These are phyloP conservation scores for Ploettnerulaceae sp. DNA, from an alignment of 2,329 filamentous ascomycete species.

Conservation along the genomic window DNA sequence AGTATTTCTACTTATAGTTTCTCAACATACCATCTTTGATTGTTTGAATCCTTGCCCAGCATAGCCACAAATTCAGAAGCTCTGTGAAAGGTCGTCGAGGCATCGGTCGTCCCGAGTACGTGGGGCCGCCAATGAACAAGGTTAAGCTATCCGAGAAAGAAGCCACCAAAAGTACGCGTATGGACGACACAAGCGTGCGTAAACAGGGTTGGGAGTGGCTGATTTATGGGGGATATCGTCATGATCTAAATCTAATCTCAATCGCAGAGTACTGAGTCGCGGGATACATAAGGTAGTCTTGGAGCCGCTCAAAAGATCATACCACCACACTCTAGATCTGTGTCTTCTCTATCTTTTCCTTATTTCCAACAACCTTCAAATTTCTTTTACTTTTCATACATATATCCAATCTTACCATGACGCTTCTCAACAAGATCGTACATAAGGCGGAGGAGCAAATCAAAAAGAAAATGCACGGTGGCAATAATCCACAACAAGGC, in stretches of 20 bases:
- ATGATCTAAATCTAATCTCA: too few species aligned
- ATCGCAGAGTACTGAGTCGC: not conserved
- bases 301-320: not conserved
- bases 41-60: not conserved
- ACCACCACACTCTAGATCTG: too few species aligned
- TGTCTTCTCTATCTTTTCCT: too few species aligned
- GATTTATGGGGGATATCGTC: not conserved
- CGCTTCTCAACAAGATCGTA: slow-evolving; percentile 7
- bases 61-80: not conserved
- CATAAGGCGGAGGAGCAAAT: slow-evolving; percentile 6
- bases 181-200: not conserved
- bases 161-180: slow-evolving; percentile 2
- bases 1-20: not conserved
- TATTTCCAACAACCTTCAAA: not conserved
- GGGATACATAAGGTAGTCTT: slow-evolving; percentile 3
- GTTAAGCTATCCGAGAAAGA: not conserved
- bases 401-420: not conserved
- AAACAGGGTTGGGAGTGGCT: not conserved
- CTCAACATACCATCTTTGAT: not conserved
- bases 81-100: too few species aligned
- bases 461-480: slow-evolving; percentile 4
- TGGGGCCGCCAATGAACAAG: too few species aligned
- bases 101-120: too few species aligned
- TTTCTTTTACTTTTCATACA: not conserved
- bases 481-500: not conserved